These are phyloP conservation scores for Escallonia rubra DNA, from an alignment of 129 eudicot species.

Conservation along the genomic window DNA sequence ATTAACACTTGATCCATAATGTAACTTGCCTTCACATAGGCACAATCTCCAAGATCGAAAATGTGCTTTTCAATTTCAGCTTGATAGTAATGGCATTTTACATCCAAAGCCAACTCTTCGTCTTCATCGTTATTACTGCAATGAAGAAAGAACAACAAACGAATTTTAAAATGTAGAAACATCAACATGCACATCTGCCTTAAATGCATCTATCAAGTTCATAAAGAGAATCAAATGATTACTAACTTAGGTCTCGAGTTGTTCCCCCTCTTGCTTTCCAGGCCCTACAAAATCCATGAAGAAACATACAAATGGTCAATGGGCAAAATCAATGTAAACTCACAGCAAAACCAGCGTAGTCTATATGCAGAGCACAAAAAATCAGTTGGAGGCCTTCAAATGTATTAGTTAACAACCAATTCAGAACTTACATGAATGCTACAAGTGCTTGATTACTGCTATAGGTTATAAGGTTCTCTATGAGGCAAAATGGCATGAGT, in stretches of 20 bases:
- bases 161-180: slow-evolving; percentile 9
- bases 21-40: slow-evolving; percentile 42
- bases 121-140: slow-evolving; percentile 32
- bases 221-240: slow-evolving; percentile 5
- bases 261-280: slow-evolving; percentile 14
- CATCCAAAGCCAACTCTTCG: slow-evolving; percentile 51
- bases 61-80: slow-evolving; percentile 32
- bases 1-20: background rate
- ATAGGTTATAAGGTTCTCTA: background rate
- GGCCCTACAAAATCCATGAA: slow-evolving; percentile 34
- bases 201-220: background rate
- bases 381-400: background rate
- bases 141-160: slow-evolving; percentile 3
- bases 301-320: slow-evolving; percentile 4
- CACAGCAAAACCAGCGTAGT: background rate
- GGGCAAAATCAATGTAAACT: slow-evolving; percentile 8
- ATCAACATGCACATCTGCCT: background rate
- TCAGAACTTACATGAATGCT: background rate
- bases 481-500: background rate
- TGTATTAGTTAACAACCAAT: background rate
- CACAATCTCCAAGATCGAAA: slow-evolving; percentile 67
- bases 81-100: slow-evolving; percentile 56
- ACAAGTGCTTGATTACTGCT: background rate
- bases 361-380: too few relatives aligned
- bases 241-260: slow-evolving; percentile 32